Evolutionary conservation across 352 stramenopile genomes (phyloP), one percentile per base, ranked within the genome.

Genomic region (Pythium volutum): DNA sequence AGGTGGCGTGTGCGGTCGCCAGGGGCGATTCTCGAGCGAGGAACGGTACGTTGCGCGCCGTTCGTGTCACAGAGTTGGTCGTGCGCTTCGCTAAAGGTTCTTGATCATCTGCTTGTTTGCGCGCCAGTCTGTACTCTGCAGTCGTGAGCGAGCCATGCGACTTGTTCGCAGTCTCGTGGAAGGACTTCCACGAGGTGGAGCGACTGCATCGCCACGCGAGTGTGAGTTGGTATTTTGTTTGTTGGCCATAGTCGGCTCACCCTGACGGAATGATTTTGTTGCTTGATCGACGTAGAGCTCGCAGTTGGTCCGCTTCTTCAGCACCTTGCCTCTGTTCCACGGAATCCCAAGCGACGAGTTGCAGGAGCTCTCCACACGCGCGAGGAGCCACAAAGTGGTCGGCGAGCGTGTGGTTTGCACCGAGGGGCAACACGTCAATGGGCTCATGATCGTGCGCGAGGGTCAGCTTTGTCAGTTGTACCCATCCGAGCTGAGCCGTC

Each of bases 381-480:
- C 73, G 1, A 76, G 59, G 42, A 67, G 57, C 16, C 38, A 64
- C 25, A 89, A 86, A 62, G 64, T 81, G 2, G 54, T 84, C 4
- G 79, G 79, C 0, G 76, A 77, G 10, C 80, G 79, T 52, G 77
- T 75, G 12, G 41, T 89, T 23, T 87, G 74, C 43, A 77, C 69
- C 5, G 77, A 87, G 59, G 79, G 74, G 0, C 79, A 89, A 41
- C 60, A 64, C 51, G 68, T 89, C 15, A 74, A 85, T 50, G 79
- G 79, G 0, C 56, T 89, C 26, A 39, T 87, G 14, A 54, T 89
- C 22, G 75, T 87, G 38, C 69, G 66, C 5, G 66, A 85, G 22
- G 79, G 79, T 7, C 63, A 84, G 33, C 55, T 84, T 4, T 89
- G 71, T 27, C 69, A 84, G 38, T 62, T 89, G 25, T 62, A 64